phyloP scores from a whole-genome alignment of 2,329 filamentous ascomycete genomes.

The Incumbomyces lentus region DNA sequence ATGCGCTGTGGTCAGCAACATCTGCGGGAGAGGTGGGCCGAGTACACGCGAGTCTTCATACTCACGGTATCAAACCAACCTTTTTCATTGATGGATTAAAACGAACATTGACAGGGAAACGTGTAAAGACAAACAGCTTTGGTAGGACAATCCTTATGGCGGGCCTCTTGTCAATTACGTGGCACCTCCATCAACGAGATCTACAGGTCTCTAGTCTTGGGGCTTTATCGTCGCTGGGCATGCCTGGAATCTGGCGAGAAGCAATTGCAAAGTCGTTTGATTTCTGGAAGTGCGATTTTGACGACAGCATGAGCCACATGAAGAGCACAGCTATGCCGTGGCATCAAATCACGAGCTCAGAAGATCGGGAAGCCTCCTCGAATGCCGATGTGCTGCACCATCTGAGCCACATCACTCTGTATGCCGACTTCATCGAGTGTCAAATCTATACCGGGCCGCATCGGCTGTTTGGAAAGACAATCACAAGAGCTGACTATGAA shows the following conservation, averaged over 20 bases:
- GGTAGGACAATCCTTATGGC: slow-evolving; percentile 90
- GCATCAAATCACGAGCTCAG: slow-evolving; percentile 35
- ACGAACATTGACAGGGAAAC: slow-evolving; percentile 70
- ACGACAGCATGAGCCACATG: slow-evolving; percentile 55
- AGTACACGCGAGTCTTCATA: slow-evolving; percentile 68
- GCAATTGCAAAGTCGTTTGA: slow-evolving; percentile 82
- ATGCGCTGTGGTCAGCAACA: slow-evolving; percentile 81
- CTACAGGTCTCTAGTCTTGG: slow-evolving; percentile 82
- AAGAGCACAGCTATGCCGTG: slow-evolving; percentile 17
- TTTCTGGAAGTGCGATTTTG: slow-evolving; percentile 86
- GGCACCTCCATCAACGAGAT: slow-evolving; percentile 96
- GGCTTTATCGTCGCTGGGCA: slow-evolving; percentile 60
- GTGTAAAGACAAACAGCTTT: slow-evolving; percentile 84
- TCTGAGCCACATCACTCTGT: slow-evolving; percentile 93
- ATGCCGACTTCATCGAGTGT: slow-evolving; percentile 93
- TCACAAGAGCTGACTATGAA: slow-evolving; percentile 69
- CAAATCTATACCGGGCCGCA: slow-evolving; percentile 89
- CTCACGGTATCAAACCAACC: slow-evolving; percentile 71
- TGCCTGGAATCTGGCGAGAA: slow-evolving; percentile 80
- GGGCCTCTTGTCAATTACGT: slow-evolving; percentile 82
- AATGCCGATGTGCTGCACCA: slow-evolving; percentile 83
- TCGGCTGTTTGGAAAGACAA: slow-evolving; percentile 72
- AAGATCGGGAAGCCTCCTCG: slow-evolving; percentile 69
- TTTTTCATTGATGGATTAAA: slow-evolving; percentile 89
- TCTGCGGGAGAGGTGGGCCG: slow-evolving; percentile 77